Conservation (phyloP, 192 early-diverging fungal species). For the Entomortierella parvispora region DNA sequence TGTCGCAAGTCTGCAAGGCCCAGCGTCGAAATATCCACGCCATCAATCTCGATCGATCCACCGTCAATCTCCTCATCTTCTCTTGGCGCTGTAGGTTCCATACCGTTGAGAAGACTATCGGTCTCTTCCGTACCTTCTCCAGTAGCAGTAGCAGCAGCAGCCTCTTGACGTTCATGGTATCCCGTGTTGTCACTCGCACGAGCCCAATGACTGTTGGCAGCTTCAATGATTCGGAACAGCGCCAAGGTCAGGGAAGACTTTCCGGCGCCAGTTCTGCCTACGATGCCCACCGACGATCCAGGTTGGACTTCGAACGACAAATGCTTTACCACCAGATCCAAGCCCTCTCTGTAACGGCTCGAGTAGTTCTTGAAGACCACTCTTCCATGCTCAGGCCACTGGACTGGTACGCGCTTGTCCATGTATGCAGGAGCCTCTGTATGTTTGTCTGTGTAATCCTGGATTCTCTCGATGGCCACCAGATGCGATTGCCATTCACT, state of each 20-base stretch:
- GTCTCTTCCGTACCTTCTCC: too few relatives aligned
- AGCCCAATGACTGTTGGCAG: conserved; percentile 48
- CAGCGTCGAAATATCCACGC: too few relatives aligned
- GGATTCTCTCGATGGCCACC: conserved; percentile 84
- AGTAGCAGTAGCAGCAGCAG: too few relatives aligned
- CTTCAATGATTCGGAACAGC: too few relatives aligned
- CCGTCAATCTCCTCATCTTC: too few relatives aligned
- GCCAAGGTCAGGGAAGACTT: conserved; percentile 63
- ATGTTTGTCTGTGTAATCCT: conserved; percentile 82
- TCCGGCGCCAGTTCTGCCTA: conserved; percentile 79
- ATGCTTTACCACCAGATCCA: conserved; percentile 75
- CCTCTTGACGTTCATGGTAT: conserved; percentile 25
- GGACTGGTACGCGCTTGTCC: conserved; percentile 38
- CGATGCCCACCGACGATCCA: conserved; percentile 85
- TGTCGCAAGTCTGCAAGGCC: too few relatives aligned
- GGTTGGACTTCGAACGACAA: conserved; percentile 76
- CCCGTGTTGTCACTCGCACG: conserved; percentile 34
- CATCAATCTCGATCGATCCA: too few relatives aligned
- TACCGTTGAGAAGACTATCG: too few relatives aligned
- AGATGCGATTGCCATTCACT: conserved; percentile 82
- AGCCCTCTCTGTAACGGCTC: conserved; percentile 81
- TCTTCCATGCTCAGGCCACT: conserved; percentile 77
- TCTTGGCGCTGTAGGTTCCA: too few relatives aligned
- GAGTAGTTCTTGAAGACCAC: conserved; percentile 78
- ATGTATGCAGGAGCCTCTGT: conserved; percentile 75